Evolutionary conservation across 2,329 filamentous ascomycete genomes (phyloP).

Genomic region (Hymenoscyphus fructigenus): DNA sequence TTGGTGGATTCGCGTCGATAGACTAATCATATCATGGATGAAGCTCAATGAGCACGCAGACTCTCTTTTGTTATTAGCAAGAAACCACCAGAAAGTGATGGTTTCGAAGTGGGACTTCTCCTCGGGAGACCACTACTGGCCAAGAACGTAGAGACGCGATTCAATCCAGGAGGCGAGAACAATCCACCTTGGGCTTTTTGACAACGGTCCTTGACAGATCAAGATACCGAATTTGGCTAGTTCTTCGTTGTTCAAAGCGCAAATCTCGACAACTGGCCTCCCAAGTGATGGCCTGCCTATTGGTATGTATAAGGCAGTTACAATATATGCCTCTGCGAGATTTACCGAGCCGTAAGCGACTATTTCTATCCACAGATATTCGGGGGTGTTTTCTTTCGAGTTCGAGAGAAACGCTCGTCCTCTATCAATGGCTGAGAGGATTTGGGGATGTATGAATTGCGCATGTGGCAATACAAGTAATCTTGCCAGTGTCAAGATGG

Average conservation of each 20-base stretch:
- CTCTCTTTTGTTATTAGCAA: neutral
- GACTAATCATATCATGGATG: neutral
- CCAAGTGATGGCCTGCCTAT: neutral
- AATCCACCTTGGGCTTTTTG: neutral
- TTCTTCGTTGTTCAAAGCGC: neutral
- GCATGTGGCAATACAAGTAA: neutral
- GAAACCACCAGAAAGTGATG: neutral
- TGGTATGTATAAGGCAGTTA: conserved; percentile 1
- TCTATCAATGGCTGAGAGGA: neutral
- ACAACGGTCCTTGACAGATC: neutral
- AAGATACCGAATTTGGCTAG: neutral
- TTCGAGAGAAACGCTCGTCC: neutral
- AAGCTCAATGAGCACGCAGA: neutral
- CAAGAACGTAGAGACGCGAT: neutral
- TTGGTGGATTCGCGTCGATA: neutral
- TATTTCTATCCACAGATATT: conserved; percentile 13
- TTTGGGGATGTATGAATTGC: neutral
- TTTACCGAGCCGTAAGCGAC: neutral
- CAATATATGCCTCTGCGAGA: neutral
- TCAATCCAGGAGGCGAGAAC: neutral
- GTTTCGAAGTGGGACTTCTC: neutral
- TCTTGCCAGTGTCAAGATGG: neutral
- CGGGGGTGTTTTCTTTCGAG: neutral
- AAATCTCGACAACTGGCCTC: neutral
- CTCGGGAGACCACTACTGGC: neutral